Percentiles rank a stretch among this genome's conserved stretches.
Evolutionary conservation across 2,329 filamentous ascomycete genomes (phyloP).

Genomic region (Penicillium sp.): DNA sequence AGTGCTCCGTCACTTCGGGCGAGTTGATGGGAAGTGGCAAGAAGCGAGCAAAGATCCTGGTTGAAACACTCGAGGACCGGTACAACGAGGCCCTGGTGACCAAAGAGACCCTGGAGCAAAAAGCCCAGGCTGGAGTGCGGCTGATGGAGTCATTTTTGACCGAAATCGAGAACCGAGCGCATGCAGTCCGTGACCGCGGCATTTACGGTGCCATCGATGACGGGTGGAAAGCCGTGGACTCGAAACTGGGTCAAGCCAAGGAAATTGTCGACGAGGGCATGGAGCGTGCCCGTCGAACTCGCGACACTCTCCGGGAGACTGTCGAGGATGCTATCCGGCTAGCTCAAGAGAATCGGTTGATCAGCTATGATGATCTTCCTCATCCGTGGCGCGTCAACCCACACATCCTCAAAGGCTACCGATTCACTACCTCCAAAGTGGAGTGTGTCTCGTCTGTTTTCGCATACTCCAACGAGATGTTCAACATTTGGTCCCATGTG

Average conservation of each 20-base stretch:
- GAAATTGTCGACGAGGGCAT: conserved; percentile 80
- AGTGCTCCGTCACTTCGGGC: conserved; percentile 86
- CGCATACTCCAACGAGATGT: conserved; percentile 82
- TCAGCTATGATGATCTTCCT: conserved; percentile 87
- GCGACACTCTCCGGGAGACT: conserved; percentile 78
- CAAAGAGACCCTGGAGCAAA: conserved; percentile 86
- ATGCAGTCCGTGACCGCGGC: conserved; percentile 76
- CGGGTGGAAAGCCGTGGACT: conserved; percentile 77
- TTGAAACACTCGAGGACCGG: conserved; percentile 84
- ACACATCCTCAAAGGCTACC: conserved; percentile 88
- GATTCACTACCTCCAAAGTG: conserved; percentile 87
- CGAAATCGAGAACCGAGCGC: conserved; percentile 80
- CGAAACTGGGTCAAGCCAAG: conserved; percentile 71
- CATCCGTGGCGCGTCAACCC: conserved; percentile 93
- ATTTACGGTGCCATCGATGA: conserved; percentile 77
- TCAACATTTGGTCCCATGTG: conserved; percentile 98
- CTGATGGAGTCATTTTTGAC: conserved; percentile 82
- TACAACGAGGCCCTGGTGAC: conserved; percentile 85
- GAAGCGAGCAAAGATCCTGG: conserved; percentile 80
- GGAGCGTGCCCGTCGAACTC: conserved; percentile 79
- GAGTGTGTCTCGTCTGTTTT: conserved; percentile 86
- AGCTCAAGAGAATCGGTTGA: conserved; percentile 77
- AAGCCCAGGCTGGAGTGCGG: conserved; percentile 83
- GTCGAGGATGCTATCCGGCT: conserved; percentile 75
- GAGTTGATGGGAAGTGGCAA: conserved; percentile 87